A percentile compares a stretch with the other conserved stretches of the same genome.
phyloP scores from a whole-genome alignment of 768 basidiomycete species.

The Lactarius hatsudake region DNA sequence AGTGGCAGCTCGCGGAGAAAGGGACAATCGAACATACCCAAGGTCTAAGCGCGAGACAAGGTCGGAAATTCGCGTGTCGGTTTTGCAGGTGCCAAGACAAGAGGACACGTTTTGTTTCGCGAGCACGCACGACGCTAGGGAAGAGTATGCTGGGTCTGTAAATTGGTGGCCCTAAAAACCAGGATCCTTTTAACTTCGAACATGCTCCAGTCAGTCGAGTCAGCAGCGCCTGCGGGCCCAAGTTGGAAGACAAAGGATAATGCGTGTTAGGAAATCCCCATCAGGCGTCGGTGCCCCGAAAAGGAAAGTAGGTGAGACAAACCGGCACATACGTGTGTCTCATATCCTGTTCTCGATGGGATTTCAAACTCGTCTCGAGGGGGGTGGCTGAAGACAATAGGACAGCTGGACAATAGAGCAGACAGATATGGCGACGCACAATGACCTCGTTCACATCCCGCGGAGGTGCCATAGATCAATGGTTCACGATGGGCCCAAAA shows the following conservation, averaged over 20 bases:
- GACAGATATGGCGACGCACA: background rate
- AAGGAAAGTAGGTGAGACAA: slow-evolving; percentile 1
- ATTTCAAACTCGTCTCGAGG: slow-evolving; percentile 1
- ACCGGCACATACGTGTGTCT: background rate
- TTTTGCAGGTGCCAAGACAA: background rate
- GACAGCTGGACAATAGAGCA: slow-evolving; percentile 9
- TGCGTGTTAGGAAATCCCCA: slow-evolving; percentile 21
- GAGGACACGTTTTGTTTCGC: background rate
- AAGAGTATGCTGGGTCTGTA: background rate
- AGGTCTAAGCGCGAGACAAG: background rate
- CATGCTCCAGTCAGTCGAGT: slow-evolving; percentile 1
- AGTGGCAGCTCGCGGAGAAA: background rate
- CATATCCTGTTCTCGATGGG: background rate
- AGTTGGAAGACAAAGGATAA: slow-evolving; percentile 21
- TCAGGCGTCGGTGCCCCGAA: slow-evolving; percentile 14
- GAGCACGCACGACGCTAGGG: background rate
- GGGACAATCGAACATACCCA: background rate
- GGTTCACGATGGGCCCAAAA: background rate
- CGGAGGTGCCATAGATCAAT: slow-evolving; percentile 1
- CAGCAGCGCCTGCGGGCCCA: slow-evolving; percentile 5
- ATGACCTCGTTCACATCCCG: background rate
- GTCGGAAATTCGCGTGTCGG: background rate
- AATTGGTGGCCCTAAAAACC: background rate
- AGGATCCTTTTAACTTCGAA: slow-evolving; percentile 9
- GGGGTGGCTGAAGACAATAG: slow-evolving; percentile 17